Conservation (phyloP, 495 filamentous ascomycete genomes). For the Aspergillus saccharolyticus region DNA sequence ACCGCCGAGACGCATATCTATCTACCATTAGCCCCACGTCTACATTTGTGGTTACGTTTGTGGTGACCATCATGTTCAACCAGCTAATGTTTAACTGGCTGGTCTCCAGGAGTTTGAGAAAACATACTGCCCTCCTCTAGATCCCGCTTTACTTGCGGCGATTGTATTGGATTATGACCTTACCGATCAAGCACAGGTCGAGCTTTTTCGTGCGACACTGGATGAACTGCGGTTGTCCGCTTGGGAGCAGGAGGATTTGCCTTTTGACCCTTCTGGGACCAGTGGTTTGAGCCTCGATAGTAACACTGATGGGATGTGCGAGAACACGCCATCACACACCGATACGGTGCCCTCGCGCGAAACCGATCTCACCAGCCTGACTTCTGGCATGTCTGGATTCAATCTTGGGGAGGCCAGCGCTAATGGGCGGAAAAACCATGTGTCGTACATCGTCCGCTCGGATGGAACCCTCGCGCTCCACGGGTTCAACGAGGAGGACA, state of each 20-base stretch:
- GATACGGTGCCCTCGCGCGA: slow-evolving; percentile 29
- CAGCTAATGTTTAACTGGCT: not conserved
- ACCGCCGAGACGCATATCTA: not conserved
- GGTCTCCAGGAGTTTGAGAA: slow-evolving; percentile 35
- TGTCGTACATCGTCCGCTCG: slow-evolving; percentile 28
- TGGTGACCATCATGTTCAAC: not conserved
- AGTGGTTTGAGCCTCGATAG: slow-evolving; percentile 34
- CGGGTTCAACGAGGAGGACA: slow-evolving; percentile 50
- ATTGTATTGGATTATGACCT: slow-evolving; percentile 64
- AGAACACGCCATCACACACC: slow-evolving; percentile 22
- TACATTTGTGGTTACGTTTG: not conserved
- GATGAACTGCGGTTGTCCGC: slow-evolving; percentile 56
- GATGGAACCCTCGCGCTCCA: slow-evolving; percentile 40
- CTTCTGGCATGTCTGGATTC: slow-evolving; percentile 23
- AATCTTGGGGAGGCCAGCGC: slow-evolving; percentile 15
- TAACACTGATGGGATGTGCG: slow-evolving; percentile 21
- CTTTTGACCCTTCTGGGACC: slow-evolving; percentile 75
- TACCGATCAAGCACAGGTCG: slow-evolving; percentile 40
- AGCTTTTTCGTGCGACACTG: slow-evolving; percentile 49
- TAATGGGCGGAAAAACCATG: slow-evolving; percentile 18
- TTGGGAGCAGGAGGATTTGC: slow-evolving; percentile 57
- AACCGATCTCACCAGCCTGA: slow-evolving; percentile 43
- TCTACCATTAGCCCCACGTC: not conserved
- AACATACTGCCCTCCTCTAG: slow-evolving; percentile 58
- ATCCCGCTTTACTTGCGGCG: slow-evolving; percentile 59